Evolutionary conservation across 2,329 filamentous ascomycete species (phyloP).

Genomic region (Apiospora rasikravindrae): DNA sequence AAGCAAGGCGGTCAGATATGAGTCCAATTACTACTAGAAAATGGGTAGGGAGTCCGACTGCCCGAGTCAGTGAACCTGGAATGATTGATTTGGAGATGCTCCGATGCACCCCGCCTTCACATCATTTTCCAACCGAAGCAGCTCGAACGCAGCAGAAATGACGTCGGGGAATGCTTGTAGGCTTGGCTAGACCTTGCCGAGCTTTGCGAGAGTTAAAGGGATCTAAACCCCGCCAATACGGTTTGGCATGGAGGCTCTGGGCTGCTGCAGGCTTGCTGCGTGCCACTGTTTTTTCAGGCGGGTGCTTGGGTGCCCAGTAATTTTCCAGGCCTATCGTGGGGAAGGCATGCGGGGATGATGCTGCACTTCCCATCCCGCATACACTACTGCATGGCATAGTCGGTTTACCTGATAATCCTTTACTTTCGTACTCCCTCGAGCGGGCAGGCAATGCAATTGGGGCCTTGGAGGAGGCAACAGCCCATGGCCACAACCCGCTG

Average conservation of each 20-base stretch:
- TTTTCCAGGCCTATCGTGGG: constrained; percentile 2
- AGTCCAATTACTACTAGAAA: too few relatives aligned
- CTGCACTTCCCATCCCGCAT: constrained; percentile 1
- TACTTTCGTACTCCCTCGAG: background rate
- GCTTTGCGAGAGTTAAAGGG: background rate
- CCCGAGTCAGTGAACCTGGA: background rate
- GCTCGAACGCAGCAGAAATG: background rate
- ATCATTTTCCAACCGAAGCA: background rate
- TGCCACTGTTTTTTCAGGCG: background rate
- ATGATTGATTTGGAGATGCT: background rate
- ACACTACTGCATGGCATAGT: background rate
- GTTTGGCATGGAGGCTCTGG: constrained; percentile 13
- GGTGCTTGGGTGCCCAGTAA: constrained; percentile 5
- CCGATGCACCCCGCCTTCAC: background rate
- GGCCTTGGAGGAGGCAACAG: constrained; percentile 1
- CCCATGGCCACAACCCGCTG: background rate
- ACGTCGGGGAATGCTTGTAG: constrained; percentile 4
- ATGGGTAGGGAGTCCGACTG: background rate
- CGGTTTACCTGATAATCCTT: background rate
- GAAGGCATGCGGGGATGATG: constrained; percentile 11
- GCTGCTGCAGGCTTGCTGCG: background rate
- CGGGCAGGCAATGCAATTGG: background rate
- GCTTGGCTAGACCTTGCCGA: background rate
- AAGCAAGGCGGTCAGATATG: background rate
- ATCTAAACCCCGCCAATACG: background rate